phyloP scores from a whole-genome alignment of 1,139 yeast species.

The Candida anutae region DNA sequence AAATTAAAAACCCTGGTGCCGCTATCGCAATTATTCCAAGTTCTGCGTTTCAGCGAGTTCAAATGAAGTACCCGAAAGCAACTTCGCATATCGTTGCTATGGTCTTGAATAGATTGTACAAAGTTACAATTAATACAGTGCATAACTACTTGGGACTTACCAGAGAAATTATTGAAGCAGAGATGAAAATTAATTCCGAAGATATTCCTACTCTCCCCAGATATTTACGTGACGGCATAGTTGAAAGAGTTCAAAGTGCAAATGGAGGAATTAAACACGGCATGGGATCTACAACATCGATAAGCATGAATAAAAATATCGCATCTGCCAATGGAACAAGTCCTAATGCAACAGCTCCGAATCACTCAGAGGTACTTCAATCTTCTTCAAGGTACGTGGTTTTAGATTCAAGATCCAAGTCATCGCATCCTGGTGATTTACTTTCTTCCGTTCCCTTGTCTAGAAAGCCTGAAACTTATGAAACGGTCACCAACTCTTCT shows the following conservation, averaged over 20 bases:
- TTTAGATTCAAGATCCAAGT: constrained; percentile 48
- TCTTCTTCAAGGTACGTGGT: constrained; percentile 55
- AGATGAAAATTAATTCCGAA: constrained; percentile 50
- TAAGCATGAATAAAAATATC: background rate
- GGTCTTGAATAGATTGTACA: constrained; percentile 75
- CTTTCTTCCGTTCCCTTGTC: constrained; percentile 76
- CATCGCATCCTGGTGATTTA: constrained; percentile 76
- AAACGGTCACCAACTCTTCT: constrained; percentile 8
- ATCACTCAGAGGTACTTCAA: constrained; percentile 2
- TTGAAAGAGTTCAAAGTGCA: constrained; percentile 29
- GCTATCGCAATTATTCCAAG: constrained; percentile 91
- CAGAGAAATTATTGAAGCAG: constrained; percentile 72
- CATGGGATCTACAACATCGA: constrained; percentile 2
- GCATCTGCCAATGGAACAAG: background rate
- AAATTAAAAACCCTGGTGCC: constrained; percentile 31
- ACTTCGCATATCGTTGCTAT: constrained; percentile 93
- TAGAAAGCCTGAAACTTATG: constrained; percentile 31
- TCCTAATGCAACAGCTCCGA: background rate
- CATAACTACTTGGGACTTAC: constrained; percentile 83
- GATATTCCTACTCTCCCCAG: constrained; percentile 39
- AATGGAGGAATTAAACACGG: constrained; percentile 1
- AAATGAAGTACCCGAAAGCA: constrained; percentile 74
- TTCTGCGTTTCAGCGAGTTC: constrained; percentile 68
- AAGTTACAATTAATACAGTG: constrained; percentile 87
- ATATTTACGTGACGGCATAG: constrained; percentile 52